These are phyloP conservation scores for Paraurostyla sp. DNA, from an alignment of 73 alveolate genomes.

Conservation along the genomic window DNA sequence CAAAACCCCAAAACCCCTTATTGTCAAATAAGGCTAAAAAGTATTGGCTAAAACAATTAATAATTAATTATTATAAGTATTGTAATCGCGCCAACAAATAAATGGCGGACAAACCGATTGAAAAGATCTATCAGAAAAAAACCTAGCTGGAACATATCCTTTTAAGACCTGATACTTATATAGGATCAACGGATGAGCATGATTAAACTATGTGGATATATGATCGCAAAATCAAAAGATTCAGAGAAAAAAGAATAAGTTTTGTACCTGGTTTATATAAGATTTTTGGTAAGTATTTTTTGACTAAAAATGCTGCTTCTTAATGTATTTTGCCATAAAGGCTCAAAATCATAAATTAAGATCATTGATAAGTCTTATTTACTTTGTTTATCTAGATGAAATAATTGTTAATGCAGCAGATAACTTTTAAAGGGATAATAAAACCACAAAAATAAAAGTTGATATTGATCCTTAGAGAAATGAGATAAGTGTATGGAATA, in stretches of 20 bases:
- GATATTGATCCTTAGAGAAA: conserved; percentile 84
- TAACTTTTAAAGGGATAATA: conserved; percentile 97
- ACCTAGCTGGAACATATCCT: conserved; percentile 98
- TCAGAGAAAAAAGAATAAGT: conserved; percentile 81
- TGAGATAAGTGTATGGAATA: conserved; percentile 91
- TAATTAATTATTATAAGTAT: too few relatives aligned
- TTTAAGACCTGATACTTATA: conserved; percentile 99
- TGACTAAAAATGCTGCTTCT: not conserved
- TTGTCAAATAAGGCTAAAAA: too few relatives aligned
- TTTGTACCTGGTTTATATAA: conserved; percentile 99
- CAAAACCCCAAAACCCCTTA: too few relatives aligned
- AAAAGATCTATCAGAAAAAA: conserved; percentile 94
- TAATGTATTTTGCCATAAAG: not conserved
- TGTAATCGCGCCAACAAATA: too few relatives aligned
- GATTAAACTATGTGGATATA: conserved; percentile 95
- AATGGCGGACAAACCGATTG: conserved; percentile 76
- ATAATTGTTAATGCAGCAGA: conserved; percentile 99
- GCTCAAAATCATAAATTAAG: too few relatives aligned
- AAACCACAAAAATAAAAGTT: conserved; percentile 91
- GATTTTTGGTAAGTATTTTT: conserved; percentile 86
- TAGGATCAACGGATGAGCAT: conserved; percentile 95
- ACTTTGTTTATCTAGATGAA: conserved; percentile 83
- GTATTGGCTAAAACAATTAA: too few relatives aligned
- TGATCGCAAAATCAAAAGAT: conserved; percentile 75
- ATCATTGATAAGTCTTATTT: too few relatives aligned